phyloP scores from a whole-genome alignment of 2,329 filamentous ascomycete genomes.

The Alternaria incomplexa region DNA sequence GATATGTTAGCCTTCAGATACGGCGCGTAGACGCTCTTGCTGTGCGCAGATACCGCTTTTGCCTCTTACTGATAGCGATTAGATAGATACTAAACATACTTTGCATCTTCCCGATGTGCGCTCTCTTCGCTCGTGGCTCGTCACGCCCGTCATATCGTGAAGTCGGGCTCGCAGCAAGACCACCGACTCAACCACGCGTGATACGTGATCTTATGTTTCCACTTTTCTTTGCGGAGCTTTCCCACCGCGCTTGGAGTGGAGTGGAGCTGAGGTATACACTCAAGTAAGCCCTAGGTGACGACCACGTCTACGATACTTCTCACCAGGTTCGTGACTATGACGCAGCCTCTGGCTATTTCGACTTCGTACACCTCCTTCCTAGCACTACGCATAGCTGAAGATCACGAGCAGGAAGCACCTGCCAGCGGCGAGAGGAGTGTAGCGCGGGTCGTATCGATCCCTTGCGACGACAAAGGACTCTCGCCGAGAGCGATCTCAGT shows the following conservation, averaged over 20 bases:
- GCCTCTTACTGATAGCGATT: neutral
- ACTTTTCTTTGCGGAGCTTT: neutral
- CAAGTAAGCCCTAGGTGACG: neutral
- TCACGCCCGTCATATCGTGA: neutral
- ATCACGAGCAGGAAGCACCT: neutral
- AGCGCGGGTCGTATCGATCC: neutral
- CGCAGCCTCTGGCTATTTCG: neutral
- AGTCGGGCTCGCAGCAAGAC: neutral
- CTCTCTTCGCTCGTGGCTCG: neutral
- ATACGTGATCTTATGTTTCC: neutral
- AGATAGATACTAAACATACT: neutral
- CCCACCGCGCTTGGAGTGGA: neutral
- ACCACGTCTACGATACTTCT: neutral
- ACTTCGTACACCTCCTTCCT: neutral
- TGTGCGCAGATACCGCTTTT: neutral
- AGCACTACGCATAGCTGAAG: neutral
- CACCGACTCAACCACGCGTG: no score
- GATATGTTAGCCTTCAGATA: neutral
- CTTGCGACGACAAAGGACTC: neutral
- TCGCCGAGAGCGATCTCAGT: neutral
- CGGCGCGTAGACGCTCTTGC: neutral
- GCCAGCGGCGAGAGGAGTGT: neutral
- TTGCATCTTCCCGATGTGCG: neutral
- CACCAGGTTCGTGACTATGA: neutral
- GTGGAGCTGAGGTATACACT: neutral